Evolutionary conservation across 352 stramenopile species (phyloP), one percentile per base, ranked within the genome.

Genomic region (Hyaloperonospora arabidopsidis): DNA sequence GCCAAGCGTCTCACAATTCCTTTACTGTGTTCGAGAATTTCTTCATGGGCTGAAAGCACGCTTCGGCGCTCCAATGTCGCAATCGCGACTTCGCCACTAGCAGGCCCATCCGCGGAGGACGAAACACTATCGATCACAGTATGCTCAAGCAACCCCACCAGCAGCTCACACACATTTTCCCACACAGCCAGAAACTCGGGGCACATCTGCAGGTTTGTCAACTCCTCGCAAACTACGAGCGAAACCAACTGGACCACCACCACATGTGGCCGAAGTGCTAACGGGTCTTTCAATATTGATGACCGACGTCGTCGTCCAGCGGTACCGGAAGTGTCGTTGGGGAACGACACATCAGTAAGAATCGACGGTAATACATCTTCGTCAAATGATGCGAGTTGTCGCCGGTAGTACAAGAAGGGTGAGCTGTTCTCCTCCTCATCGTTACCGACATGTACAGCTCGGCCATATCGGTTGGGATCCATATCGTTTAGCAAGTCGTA

Each of bases 21-120:
- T 49, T 78, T 78, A 22, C 72, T 70, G 38, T 89, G 76, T 50
- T 86, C 76, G 1, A 87, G 59, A 48, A 89, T 87, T 49, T 89
- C 79, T 40, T 89, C 79, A 34, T 89, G 79, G 0, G 72, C 70
- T 14, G 71, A 81, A 28, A 84, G 52, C 11, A 85, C 70, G 23
- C 70, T 83, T 48, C 79, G 72, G 13, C 79, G 73, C 25, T 89
- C 79, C 12, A 89, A 48, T n/a, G 76, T 75, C 2, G 68, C 73
- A 25, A 85, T 66, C 34, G 83, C 23, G n/a, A 69, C 59, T 45
- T 69, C 63, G 2, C 51, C 63, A 36, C 63, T 70, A 11, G 57
- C 38, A 34, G 70, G 55, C 48, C 65, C 52, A 29, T 67, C 48
- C 13, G 35, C 47, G 10, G 57, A 36, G 3, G 50, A 49, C 13